These are phyloP conservation scores for Dendrothele bispora DNA, from an alignment of 768 basidiomycete species.

Conservation along the genomic window DNA sequence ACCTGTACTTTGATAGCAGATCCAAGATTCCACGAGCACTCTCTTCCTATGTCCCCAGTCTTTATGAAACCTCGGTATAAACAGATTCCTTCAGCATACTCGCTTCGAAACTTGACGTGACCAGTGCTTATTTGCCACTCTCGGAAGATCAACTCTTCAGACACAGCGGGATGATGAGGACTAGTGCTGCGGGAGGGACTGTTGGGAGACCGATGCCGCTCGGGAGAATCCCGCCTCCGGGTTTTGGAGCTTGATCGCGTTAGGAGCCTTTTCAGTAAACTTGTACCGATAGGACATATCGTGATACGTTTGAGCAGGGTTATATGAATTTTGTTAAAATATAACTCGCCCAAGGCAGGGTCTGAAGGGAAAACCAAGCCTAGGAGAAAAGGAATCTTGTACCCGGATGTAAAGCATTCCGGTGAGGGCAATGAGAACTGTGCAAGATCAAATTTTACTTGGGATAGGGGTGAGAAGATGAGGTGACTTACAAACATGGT, in stretches of 20 bases:
- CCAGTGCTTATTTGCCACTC: slow-evolving; percentile 2
- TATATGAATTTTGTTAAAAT: slow-evolving; percentile 2
- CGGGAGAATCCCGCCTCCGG: neutral
- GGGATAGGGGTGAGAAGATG: neutral
- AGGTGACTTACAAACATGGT: slow-evolving; percentile 2
- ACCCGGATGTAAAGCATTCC: slow-evolving; percentile 6
- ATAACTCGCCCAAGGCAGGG: slow-evolving; percentile 3
- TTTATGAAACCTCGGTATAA: slow-evolving; percentile 2
- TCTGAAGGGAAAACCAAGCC: slow-evolving; percentile 5
- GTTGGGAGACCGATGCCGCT: neutral
- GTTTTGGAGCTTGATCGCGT: neutral
- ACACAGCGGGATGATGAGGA: neutral
- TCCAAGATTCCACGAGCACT: slow-evolving; percentile 5
- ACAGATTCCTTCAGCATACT: slow-evolving; percentile 6
- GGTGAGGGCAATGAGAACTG: slow-evolving; percentile 6
- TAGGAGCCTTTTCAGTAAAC: slow-evolving; percentile 1
- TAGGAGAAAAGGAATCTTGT: slow-evolving; percentile 6
- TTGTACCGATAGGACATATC: neutral
- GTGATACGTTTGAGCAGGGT: slow-evolving; percentile 4
- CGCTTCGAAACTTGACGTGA: slow-evolving; percentile 2
- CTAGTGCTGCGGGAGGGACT: neutral
- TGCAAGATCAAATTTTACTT: too few relatives aligned
- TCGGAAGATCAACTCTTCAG: neutral
- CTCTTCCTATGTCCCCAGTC: slow-evolving; percentile 1
- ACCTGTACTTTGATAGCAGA: neutral